Evolutionary conservation across 257 asterid genomes (phyloP), one percentile per base, ranked within the genome.

Genomic region (Ilex asprella): DNA sequence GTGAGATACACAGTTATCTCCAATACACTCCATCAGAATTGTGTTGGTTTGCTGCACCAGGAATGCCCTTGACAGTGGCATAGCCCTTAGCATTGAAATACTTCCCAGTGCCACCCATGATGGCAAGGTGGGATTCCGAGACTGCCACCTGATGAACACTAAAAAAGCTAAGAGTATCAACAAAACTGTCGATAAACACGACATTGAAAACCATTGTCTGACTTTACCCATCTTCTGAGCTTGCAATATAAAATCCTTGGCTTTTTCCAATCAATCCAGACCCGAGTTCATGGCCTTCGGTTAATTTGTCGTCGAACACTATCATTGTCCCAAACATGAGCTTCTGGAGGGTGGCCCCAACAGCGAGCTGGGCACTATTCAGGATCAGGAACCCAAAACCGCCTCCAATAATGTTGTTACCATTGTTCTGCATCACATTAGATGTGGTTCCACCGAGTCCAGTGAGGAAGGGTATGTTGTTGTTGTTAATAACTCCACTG

Each of bases 211-310:
- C 57, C 27, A 53, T 53, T 1, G 57, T 15, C 11, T 53, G 57
- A 27, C 57, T 53, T 6, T 5, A 8, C 57, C 57, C 57, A n/a
- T 53, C 57, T 16, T 14, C 57, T 15, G 57, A 53, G 11, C 57
- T 53, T 7, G 27, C 27, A 0, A 53, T 7, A 53, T 53, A 53
- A 10, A 15, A 53, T 10, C 57, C 57, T 21, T 53, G 57, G 14
- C 29, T 27, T 30, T 53, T 53, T 3, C 57, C 57, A 8, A 53
- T 21, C 57, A 53, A 5, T 2, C 57, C 5, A 6, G 57, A 53
- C 57, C 57, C 57, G 27, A 15, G 57, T n/a, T 53, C 57, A 10
- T 53, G 57, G 30, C 57, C 57, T 53, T 53, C 57, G 9, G 57
- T 53, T 7, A 53, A 27, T 53, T 53, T 30, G 11, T 53, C 57